Evolutionary conservation across 495 filamentous ascomycete genomes (phyloP).

Genomic region (Melanomma pulvis-pyrius): DNA sequence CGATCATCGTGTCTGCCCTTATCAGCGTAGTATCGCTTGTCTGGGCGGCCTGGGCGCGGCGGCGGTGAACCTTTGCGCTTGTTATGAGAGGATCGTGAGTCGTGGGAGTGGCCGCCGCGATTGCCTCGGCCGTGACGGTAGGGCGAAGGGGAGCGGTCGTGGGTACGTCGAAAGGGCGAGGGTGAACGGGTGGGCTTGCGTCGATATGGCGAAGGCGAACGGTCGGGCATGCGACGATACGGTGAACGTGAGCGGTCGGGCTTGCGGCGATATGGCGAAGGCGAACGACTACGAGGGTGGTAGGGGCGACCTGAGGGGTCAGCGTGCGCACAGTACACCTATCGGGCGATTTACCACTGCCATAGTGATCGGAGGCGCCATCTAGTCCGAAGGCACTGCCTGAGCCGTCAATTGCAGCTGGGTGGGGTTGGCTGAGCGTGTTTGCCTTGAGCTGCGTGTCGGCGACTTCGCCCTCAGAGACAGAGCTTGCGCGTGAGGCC

Average conservation of each 20-base stretch:
- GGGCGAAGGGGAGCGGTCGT: slow-evolving; percentile 49
- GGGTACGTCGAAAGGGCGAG: slow-evolving; percentile 42
- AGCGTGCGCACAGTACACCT: background rate
- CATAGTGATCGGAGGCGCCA: background rate
- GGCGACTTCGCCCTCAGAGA: slow-evolving; percentile 27
- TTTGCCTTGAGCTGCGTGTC: slow-evolving; percentile 22
- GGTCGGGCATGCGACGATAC: too few relatives aligned
- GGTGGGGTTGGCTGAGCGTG: background rate
- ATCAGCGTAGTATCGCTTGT: slow-evolving; percentile 27
- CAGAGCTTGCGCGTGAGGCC: slow-evolving; percentile 12
- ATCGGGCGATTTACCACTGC: background rate
- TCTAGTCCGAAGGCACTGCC: slow-evolving; percentile 9
- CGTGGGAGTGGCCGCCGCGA: slow-evolving; percentile 51
- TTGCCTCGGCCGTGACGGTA: slow-evolving; percentile 56
- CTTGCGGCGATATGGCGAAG: slow-evolving; percentile 12
- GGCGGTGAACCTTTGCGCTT: slow-evolving; percentile 49
- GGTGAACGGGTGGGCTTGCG: slow-evolving; percentile 6
- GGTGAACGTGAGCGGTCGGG: too few relatives aligned
- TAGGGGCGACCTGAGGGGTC: background rate
- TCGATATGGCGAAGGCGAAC: too few relatives aligned
- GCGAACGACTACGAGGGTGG: slow-evolving; percentile 11
- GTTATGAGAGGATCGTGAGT: slow-evolving; percentile 65
- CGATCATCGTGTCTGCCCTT: slow-evolving; percentile 51
- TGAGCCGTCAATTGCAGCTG: slow-evolving; percentile 17
- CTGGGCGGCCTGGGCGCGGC: slow-evolving; percentile 3